These are phyloP conservation scores for Nakazawaea ambrosiae DNA, from an alignment of 805 yeast genomes.

Conservation along the genomic window DNA sequence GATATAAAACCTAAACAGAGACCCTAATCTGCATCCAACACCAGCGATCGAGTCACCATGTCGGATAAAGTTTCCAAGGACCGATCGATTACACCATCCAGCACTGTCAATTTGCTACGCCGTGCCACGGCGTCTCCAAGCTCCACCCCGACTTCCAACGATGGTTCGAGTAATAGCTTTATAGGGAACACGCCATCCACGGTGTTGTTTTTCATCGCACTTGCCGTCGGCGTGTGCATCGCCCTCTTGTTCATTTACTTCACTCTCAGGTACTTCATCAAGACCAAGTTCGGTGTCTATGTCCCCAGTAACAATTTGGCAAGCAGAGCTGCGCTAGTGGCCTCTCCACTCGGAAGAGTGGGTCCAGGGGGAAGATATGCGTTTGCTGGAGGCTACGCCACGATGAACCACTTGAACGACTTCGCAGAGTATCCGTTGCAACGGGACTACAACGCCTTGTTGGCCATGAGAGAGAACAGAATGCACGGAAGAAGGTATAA, in stretches of 20 bases:
- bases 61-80: too few relatives aligned
- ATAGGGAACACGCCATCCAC: constrained; percentile 50
- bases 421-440: constrained; percentile 19
- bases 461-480: constrained; percentile 18
- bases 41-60: too few relatives aligned
- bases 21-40: too few relatives aligned
- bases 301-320: constrained; percentile 21
- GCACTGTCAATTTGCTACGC: too few relatives aligned
- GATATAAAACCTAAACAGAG: too few relatives aligned
- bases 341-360: not conserved
- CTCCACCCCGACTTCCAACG: not conserved
- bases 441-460: constrained; percentile 16
- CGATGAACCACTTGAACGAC: constrained; percentile 3
- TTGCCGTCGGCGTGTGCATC: constrained; percentile 53
- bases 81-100: too few relatives aligned
- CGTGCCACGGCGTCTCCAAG: too few relatives aligned
- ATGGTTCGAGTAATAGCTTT: constrained; percentile 11
- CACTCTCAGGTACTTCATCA: constrained; percentile 51
- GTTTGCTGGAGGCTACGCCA: constrained; percentile 4
- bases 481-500: constrained; percentile 30
- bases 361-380: constrained; percentile 10
- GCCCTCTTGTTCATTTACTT: constrained; percentile 52
- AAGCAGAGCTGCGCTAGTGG: not conserved
- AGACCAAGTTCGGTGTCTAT: constrained; percentile 50
- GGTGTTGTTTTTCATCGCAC: constrained; percentile 55